Evolutionary conservation across 306 rosid genomes (phyloP), one percentile per base, ranked within the genome.

Genomic region (Styphnolobium japonicum): DNA sequence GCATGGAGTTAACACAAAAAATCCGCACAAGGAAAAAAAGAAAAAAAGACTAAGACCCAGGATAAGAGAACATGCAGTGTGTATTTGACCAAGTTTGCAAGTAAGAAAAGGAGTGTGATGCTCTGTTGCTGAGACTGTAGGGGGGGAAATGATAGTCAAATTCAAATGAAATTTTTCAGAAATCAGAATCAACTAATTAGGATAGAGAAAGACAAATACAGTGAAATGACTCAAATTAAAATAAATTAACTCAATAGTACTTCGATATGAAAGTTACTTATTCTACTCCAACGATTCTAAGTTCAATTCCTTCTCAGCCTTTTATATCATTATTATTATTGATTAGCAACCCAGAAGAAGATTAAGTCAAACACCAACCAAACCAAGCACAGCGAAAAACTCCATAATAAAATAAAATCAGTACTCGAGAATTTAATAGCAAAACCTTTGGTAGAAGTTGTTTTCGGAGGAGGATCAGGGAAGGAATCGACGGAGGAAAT

Each of bases 401-500:
- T 43, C 4, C 11, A 22, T 0, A 45, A 11, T 15, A 40, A 10
- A 43, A 2, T 33, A 27, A 62, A 12, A 27, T 3, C 3, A 40
- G 14, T 7, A 10, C 2, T 4, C n/a, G 39, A 61, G 76, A 64
- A 5, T 10, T 4, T 2, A 43, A 29, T 21, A 29, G 18, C 0
- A 16, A 42, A 29, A 89, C 94, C 94, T 90, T 90, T 90, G 78
- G 90, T 58, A n/a, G 94, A 45, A 63, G 90, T 1, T 9, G 92
- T 70, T 25, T 81, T 29, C 8, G 92, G 78, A 37, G 86, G 83
- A 33, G 89, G 67, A 76, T 87, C 90, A 4, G 90, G 66, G 71
- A 86, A 72, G 58, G 91, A 34, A 3, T 90, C 90, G 9, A 87
- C 82, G 55, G 93, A 69, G 16, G 83, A 79, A 74, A 85, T 76